Evolutionary conservation across 352 stramenopile genomes (phyloP), one percentile per base, ranked within the genome.

Genomic region (Phytophthora tubulina): DNA sequence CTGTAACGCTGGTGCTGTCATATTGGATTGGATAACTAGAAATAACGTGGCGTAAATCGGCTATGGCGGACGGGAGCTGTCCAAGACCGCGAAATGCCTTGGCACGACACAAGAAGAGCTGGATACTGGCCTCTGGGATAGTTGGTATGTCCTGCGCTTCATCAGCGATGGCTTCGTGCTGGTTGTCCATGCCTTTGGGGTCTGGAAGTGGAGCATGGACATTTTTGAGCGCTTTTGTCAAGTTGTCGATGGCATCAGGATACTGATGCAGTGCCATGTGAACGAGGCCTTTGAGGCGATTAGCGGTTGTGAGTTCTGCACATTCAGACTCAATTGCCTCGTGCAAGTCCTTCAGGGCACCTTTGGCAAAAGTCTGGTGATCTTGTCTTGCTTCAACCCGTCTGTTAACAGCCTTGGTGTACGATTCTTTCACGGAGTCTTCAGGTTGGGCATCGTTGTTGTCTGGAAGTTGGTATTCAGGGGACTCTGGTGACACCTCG

Each of bases 31-130:
- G 68, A 14, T 83, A 72, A 4, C 53, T 46, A n/a, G 49, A 62
- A 30, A 88, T 33, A 11, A 88, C 80, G 33, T 70, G 67, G 15
- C 45, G 68, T 6, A 92, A 48, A 14, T 92, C 82, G 5, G 45
- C 39, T 0, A 92, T 73, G 0, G 84, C 84, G 0, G 73, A 50
- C 10, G 82, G 80, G 3, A 90, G 51, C 32, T 92, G 82, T 4
- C 84, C 84, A 8, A 90, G 63, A 14, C 68, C 33, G 0, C 74
- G 66, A 63, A 79, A 87, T 36, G 82, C 84, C 21, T 86, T 71
- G 0, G 84, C 84, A 14, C 84, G 84, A 33, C 64, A 49, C 57
- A 85, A 59, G 11, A 88, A 76, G 27, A 90, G 58, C 15, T 74
- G 65, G 6, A 89, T 66, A 2, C 73, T 79, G 11, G 46, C 50